These are phyloP conservation scores for Ascochyta clinopodiicola DNA, from an alignment of 2,329 filamentous ascomycete genomes.

Conservation along the genomic window DNA sequence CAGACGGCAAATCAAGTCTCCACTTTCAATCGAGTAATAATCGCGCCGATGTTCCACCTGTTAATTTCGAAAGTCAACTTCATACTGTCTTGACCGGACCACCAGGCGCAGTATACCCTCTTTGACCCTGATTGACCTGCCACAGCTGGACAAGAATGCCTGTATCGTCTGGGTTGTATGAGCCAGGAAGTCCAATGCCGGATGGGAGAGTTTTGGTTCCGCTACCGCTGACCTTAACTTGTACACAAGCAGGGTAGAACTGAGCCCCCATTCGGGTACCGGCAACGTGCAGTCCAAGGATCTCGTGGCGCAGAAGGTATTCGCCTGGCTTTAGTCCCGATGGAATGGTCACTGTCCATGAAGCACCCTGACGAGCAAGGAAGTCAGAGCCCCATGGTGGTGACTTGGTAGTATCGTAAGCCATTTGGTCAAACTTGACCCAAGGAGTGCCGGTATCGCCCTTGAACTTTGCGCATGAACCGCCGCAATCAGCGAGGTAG, in stretches of 20 bases:
- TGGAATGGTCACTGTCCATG: constrained; percentile 44
- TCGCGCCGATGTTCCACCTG: too few species aligned
- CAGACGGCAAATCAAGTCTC: too few species aligned
- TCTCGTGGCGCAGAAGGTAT: constrained; percentile 31
- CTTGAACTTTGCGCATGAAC: constrained; percentile 42
- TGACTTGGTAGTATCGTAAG: constrained; percentile 34
- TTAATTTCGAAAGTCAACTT: not conserved
- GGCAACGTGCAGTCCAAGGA: constrained; percentile 27
- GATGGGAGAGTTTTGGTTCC: constrained; percentile 16
- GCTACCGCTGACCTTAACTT: constrained; percentile 21
- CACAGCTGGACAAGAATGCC: constrained; percentile 27
- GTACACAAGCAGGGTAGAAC: constrained; percentile 27
- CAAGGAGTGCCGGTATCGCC: constrained; percentile 44
- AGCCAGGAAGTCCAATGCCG: constrained; percentile 29
- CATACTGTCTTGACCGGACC: constrained; percentile 23
- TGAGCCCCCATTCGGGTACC: constrained; percentile 26
- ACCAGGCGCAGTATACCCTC: constrained; percentile 26
- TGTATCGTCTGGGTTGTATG: constrained; percentile 31
- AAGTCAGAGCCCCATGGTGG: constrained; percentile 46
- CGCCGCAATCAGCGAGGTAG: constrained; percentile 48
- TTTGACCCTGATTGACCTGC: constrained; percentile 21
- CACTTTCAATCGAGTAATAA: too few species aligned
- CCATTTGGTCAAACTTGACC: constrained; percentile 50
- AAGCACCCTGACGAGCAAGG: constrained; percentile 43
- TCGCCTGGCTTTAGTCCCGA: constrained; percentile 37